Base-by-base conservation (phyloP, 2,329 filamentous ascomycete species). In the Alternaria triticimaculans region DNA sequence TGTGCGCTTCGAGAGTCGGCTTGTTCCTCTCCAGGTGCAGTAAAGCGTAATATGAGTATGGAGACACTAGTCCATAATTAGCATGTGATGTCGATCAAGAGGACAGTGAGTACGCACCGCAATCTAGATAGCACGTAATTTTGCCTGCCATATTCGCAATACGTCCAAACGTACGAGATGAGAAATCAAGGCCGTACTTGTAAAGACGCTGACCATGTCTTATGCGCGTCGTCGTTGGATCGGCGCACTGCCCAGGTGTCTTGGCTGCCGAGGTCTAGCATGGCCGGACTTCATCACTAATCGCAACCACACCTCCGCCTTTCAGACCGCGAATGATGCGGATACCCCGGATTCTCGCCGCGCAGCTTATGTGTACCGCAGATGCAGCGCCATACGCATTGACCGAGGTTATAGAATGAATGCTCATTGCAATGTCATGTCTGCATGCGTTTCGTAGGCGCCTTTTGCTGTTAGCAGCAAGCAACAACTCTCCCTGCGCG, bases 41-140 rank as follows among this genome's bases (percentile, higher is more conserved):
- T 54, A 92, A 78, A 11, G 84, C 83, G 68, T 82, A 83, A 72
- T 82, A 86, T 25, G 83, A 85, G 66, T 86, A 87, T 8, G 84
- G 84, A 5, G 92, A 94, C 58, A 89, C 91, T 93, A 72, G 46
- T 48, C 20, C 43, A 25, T 23, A 14, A 50, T 74, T 26, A 72
- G 66, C 60, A 60, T 60, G 20, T 46, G 50, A 60, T 8, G 11
- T 37, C 3, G 11, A 28, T 14, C n/a, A 41, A n/a, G 25, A 10
- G 10, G 12, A 58, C 4, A 57, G n/a, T 20, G 6, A 41, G 18
- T n/a, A 71, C 84, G 64, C 80, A 91, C 90, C 87, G 73, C 89
- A 86, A 78, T 92, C 90, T 59, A 92, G 66, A 73, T 91, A 92
- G 63, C 85, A 86, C 65, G 90, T 88, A 68, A 92, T 91, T 60